A percentile compares a stretch with the other conserved stretches of the same genome.
These are phyloP conservation scores for Spathaspora gorwiae DNA, from an alignment of 805 yeast genomes.

Conservation along the genomic window DNA sequence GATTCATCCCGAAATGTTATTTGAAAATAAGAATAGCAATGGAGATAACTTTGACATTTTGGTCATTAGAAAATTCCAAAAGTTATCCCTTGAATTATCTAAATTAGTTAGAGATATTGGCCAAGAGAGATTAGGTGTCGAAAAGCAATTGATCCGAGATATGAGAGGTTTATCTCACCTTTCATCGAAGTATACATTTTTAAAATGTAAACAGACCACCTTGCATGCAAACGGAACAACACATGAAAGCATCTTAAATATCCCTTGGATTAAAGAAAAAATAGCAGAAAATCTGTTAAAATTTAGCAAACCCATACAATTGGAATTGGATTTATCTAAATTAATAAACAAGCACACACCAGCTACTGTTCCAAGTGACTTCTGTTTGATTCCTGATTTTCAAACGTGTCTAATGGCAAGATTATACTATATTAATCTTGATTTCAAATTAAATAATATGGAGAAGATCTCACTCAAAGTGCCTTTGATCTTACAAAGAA, in stretches of 20 bases:
- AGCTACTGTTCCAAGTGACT: constrained; percentile 16
- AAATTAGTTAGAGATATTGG: constrained; percentile 20
- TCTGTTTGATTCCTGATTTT: constrained; percentile 35
- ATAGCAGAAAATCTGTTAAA: constrained; percentile 12
- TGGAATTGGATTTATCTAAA: constrained; percentile 23
- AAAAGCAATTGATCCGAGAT: constrained; percentile 23
- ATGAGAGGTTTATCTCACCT: constrained; percentile 29
- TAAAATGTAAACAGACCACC: constrained; percentile 17
- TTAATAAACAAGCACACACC: background rate
- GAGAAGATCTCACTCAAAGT: constrained; percentile 21
- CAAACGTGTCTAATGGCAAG: constrained; percentile 33
- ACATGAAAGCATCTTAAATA: background rate
- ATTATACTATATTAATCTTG: constrained; percentile 26
- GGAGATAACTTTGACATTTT: constrained; percentile 28
- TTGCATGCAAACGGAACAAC: constrained; percentile 8
- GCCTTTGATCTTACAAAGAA: constrained; percentile 23
- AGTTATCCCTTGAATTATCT: constrained; percentile 25
- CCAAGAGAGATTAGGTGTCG: constrained; percentile 19
- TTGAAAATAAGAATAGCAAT: constrained; percentile 22
- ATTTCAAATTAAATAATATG: constrained; percentile 19
- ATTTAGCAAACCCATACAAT: constrained; percentile 17
- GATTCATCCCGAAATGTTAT: constrained; percentile 31
- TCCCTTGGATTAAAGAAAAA: constrained; percentile 14
- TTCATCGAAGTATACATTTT: constrained; percentile 21
- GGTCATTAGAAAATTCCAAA: constrained; percentile 29